These are phyloP conservation scores for Torulaspora gathmanii DNA, from an alignment of 805 yeast species.

Conservation along the genomic window DNA sequence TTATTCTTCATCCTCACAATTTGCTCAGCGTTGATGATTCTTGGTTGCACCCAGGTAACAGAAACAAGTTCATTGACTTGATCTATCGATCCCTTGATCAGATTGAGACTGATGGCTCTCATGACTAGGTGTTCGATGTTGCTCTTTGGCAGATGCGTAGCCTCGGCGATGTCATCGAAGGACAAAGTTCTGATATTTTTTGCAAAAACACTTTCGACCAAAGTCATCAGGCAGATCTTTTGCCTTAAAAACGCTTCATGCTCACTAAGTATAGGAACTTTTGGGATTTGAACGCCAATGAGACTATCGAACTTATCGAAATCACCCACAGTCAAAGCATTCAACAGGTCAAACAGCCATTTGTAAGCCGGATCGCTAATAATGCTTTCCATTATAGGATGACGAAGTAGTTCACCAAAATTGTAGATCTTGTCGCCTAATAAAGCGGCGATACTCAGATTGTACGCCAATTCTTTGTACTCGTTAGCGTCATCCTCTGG, in stretches of 20 bases:
- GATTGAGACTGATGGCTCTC: constrained; percentile 80
- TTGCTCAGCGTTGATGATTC: constrained; percentile 81
- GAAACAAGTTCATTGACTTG: constrained; percentile 75
- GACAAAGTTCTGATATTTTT: constrained; percentile 68
- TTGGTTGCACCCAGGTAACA: constrained; percentile 93
- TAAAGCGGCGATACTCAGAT: constrained; percentile 78
- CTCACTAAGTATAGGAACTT: constrained; percentile 52
- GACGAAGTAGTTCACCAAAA: constrained; percentile 91
- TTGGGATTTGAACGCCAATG: constrained; percentile 38
- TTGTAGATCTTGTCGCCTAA: constrained; percentile 90
- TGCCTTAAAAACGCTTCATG: constrained; percentile 70
- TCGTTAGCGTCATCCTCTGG: constrained; percentile 38
- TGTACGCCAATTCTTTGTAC: constrained; percentile 56
- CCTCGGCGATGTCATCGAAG: constrained; percentile 67
- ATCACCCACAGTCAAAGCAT: constrained; percentile 73
- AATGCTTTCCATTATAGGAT: constrained; percentile 65
- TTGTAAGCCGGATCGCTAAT: constrained; percentile 44
- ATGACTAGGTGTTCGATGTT: constrained; percentile 87
- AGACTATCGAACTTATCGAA: constrained; percentile 57
- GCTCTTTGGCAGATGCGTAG: constrained; percentile 55
- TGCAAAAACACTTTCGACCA: constrained; percentile 82
- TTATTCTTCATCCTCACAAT: constrained; percentile 69
- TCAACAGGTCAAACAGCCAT: constrained; percentile 71
- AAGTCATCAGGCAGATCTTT: constrained; percentile 87
- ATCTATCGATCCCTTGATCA: constrained; percentile 86